A percentile compares a stretch with the other conserved stretches of the same genome.
Evolutionary conservation across 306 rosid genomes (phyloP).

Genomic region (barrel medic (Medicago truncatula)): MtrunA17r5.0-ANR NC_053043.1:42709001-42709500

Average conservation of each 20-base stretch:
- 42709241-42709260: not conserved
- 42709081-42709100: no score
- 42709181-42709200: no score
- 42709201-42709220: no score
- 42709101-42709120: no score
- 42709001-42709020: constrained; percentile 73
- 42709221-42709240: no score
- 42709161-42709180: no score
- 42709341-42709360: constrained; percentile 74
- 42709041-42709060: constrained; percentile 26
- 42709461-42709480: constrained; percentile 92
- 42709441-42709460: constrained; percentile 85
- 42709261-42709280: constrained; percentile 43
- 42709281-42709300: constrained; percentile 99
- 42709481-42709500: constrained; percentile 98
- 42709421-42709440: constrained; percentile 41
- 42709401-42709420: not conserved
- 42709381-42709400: constrained; percentile 21
- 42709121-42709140: no score
- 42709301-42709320: constrained; percentile 94
- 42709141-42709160: no score
- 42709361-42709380: constrained; percentile 28
- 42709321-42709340: constrained; percentile 96
- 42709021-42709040: constrained; percentile 16
- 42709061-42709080: not conserved